Base-by-base conservation (phyloP, 169 alveolate genomes). In the Ichthyophthirius multifiliis region DNA sequence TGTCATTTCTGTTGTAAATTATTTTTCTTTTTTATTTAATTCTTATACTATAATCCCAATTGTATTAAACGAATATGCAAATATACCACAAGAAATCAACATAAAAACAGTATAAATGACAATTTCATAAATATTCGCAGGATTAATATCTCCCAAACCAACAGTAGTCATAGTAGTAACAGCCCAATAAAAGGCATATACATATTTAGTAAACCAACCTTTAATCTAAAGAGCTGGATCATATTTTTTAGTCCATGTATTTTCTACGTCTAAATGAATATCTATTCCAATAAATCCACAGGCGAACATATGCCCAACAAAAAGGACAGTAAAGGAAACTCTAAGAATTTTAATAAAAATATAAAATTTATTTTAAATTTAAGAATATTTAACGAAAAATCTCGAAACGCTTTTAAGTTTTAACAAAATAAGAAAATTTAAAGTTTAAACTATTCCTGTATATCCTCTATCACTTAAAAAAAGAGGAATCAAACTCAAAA, bases 101-200 rank as follows among this genome's bases (percentile, higher is more conserved):
- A 55, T 55, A 23, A 55, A 55, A 1, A 55, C 7, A 15, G 71
- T 27, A 16, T 27, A 16, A 5, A 23, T 7, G 4, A 34, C 12
- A 5, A 55, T 39, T 27, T 55, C 71, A 55, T 55, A 55, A 20
- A 55, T 55, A 55, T 55, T 55, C 7, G 7, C 5, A 20, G 71
- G 48, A 65, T 65, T 73, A 23, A 78, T 27, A 74, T 65, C 63
- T 16, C 45, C 34, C 31, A 64, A 67, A 41, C 89, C 16, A 76
- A 83, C 46, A 75, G 79, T 75, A 76, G 79, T 71, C 79, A 75
- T 75, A 48, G 67, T 75, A 47, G 74, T 39, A 76, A 83, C 27
- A 43, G 75, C 27, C 75, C 77, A 47, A 5, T 83, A 55, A 55
- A 55, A 55, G 1, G 71, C 71, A 55, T 55, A 55, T 34, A 55